phyloP scores from a whole-genome alignment of 31 red algal genomes.

The Endocladia muricata region DNA sequence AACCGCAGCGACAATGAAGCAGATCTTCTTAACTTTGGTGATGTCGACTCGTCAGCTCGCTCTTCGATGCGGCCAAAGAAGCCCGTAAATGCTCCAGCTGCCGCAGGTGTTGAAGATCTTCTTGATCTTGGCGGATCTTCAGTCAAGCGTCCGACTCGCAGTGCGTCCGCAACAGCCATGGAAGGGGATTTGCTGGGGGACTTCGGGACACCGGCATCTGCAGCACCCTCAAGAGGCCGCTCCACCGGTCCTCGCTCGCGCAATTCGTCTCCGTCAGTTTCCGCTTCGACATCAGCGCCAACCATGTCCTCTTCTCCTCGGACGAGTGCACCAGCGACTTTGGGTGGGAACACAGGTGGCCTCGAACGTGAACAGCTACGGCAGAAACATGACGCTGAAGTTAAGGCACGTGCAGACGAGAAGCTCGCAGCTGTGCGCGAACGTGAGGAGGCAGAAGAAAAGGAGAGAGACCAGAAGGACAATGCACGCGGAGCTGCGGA shows the following conservation, averaged over 20 bases:
- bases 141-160: conserved; percentile 5
- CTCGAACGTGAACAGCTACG: conserved; percentile 54
- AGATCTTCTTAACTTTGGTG: conserved; percentile 2
- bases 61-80: not conserved
- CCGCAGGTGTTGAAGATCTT: conserved; percentile 37
- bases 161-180: conserved; percentile 24
- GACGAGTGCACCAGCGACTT: not conserved
- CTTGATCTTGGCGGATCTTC: conserved; percentile 34
- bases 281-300: conserved; percentile 32
- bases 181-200: conserved; percentile 85
- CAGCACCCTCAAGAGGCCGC: conserved; percentile 22
- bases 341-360: conserved; percentile 9
- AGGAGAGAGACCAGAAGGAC: conserved; percentile 66
- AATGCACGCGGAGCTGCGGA: conserved; percentile 44
- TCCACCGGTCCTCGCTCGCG: conserved; percentile 14
- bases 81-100: not conserved
- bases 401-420: conserved; percentile 75
- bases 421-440: conserved; percentile 79
- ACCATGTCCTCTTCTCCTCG: conserved; percentile 5
- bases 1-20: conserved; percentile 23
- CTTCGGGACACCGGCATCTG: conserved; percentile 20
- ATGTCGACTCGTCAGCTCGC: not conserved
- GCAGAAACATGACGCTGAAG: conserved; percentile 69
- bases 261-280: not conserved
- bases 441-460: conserved; percentile 51